Evolutionary conservation across 345 rosid species (phyloP), one percentile per base, ranked within the genome.

Genomic region (Trapa incisa): DNA sequence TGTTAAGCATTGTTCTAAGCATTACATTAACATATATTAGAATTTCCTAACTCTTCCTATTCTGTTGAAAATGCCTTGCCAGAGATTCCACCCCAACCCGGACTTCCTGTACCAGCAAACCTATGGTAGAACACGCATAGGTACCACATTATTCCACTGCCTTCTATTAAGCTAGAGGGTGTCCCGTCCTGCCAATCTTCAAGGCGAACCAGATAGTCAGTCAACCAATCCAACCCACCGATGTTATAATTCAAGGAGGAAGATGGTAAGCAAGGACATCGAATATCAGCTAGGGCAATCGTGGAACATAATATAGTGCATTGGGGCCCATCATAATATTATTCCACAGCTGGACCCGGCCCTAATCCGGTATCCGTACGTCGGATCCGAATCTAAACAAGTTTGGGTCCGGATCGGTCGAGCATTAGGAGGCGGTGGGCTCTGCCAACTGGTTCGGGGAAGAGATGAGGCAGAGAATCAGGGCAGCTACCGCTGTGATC

Each of bases 121-220:
- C 96, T 79, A 81, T 94, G 97, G 73, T 76, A 94, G 74, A 94
- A 94, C 41, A 91, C 86, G 76, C 99, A 94, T 0, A 94, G 76
- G 68, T 84, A 91, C 97, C 96, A 91, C 97, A 91, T 91, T 38
- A 7, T 67, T 6, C 35, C 37, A 0, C 60, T 22, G 35, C 60
- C 60, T 54, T 13, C 37, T 1, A 35, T 29, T 14, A 11, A 50
- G 5, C 54, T 2, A 47, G 12, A 47, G 16, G 52, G 14, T 8
- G 52, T 22, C 52, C 35, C 0, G 60, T 54, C 60, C 60, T 54
- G 33, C 29, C 35, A 54, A n/a, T 11, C 9, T 8, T 54, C 6
- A 2, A 6, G 32, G 32, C 60, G 35, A 54, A 50, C 12, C 54
- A 50, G 17, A 50, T 14, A 3, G 16, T n/a, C 35, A 50, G 54